Conservation (phyloP, 495 filamentous ascomycete genomes). For the Opeltia flavorubescens region DNA sequence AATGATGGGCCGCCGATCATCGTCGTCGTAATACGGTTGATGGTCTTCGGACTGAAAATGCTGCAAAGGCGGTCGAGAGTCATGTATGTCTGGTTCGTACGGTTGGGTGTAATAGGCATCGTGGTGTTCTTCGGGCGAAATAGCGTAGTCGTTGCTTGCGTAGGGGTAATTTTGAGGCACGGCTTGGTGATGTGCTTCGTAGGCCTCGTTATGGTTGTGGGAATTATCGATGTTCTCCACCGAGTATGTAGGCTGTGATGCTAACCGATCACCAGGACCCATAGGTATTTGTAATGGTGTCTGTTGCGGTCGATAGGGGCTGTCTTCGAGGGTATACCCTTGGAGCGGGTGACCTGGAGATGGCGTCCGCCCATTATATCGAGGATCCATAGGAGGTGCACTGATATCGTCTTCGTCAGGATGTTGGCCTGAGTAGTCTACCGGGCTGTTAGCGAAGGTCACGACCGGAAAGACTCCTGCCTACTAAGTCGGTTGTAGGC, state of each 20-base stretch:
- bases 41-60: slow-evolving; percentile 36
- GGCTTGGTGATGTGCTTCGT: slow-evolving; percentile 36
- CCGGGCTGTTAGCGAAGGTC: not conserved
- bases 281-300: slow-evolving; percentile 55
- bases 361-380: slow-evolving; percentile 39
- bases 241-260: slow-evolving; percentile 72
- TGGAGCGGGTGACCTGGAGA: slow-evolving; percentile 44
- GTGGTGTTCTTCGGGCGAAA: slow-evolving; percentile 73
- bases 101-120: slow-evolving; percentile 75
- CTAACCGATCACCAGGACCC: slow-evolving; percentile 50
- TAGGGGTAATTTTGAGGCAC: slow-evolving; percentile 29
- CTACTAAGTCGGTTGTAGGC: slow-evolving; percentile 17
- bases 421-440: slow-evolving; percentile 12
- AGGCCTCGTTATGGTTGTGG: slow-evolving; percentile 54
- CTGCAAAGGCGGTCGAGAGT: slow-evolving; percentile 37
- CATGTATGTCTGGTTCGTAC: slow-evolving; percentile 54
- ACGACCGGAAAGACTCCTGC: slow-evolving; percentile 5
- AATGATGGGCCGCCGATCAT: slow-evolving; percentile 48
- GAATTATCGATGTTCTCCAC: slow-evolving; percentile 61
- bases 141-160: slow-evolving; percentile 46
- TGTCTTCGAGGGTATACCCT: slow-evolving; percentile 60
- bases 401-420: slow-evolving; percentile 40
- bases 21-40: slow-evolving; percentile 37
- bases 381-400: slow-evolving; percentile 37
- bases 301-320: slow-evolving; percentile 35